Conservation (phyloP, 768 basidiomycete genomes). For the Hemileccinum impolitum region DNA sequence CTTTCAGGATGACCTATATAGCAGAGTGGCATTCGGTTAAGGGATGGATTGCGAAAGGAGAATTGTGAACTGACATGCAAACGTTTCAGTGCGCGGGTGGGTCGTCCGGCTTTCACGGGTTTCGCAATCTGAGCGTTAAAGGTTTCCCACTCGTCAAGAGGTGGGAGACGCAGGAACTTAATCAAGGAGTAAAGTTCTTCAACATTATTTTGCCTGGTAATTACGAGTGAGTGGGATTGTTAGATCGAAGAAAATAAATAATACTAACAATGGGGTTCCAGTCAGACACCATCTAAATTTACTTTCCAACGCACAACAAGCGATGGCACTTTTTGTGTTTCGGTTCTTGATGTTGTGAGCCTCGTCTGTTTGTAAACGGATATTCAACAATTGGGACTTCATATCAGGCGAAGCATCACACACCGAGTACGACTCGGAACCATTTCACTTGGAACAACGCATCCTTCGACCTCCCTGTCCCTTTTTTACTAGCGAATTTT, state of each 20-base stretch:
- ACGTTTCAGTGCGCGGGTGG: conserved; percentile 72
- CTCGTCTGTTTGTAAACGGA: conserved; percentile 55
- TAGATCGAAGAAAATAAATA: not conserved
- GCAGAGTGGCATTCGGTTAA: not conserved
- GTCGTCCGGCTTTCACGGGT: conserved; percentile 70
- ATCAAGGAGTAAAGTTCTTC: conserved; percentile 87
- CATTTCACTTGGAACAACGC: conserved; percentile 78
- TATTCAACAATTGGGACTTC: not conserved
- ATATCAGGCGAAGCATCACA: conserved; percentile 4
- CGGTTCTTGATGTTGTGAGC: conserved; percentile 94
- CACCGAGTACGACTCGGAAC: conserved; percentile 85
- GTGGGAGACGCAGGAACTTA: conserved; percentile 82
- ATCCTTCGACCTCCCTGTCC: conserved; percentile 46
- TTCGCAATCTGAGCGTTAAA: conserved; percentile 80
- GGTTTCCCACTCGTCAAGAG: conserved; percentile 71
- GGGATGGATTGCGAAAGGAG: not conserved
- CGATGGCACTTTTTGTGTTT: conserved; percentile 71
- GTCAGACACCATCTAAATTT: conserved; percentile 89
- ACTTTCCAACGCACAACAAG: conserved; percentile 71
- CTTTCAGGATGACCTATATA: conserved; percentile 67
- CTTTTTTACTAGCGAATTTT: conserved; percentile 39
- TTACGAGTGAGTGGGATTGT: not conserved
- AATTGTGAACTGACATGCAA: conserved; percentile 53
- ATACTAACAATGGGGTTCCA: conserved; percentile 67
- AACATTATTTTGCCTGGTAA: conserved; percentile 77